Conservation (phyloP, 352 stramenopile species). For the Globisporangium radiosum region DNA sequence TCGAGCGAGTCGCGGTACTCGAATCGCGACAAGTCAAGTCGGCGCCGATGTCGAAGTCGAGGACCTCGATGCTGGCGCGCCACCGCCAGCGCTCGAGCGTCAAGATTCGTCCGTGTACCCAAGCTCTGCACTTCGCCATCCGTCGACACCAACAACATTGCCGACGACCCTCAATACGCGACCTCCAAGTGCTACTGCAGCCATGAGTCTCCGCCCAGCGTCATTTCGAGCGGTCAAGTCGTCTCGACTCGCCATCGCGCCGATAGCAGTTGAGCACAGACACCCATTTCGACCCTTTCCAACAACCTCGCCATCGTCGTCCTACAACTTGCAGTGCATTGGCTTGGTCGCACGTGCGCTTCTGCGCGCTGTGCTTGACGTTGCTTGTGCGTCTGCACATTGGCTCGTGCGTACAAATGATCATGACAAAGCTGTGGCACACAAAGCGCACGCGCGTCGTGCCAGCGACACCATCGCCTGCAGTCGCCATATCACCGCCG, state of each 20-base stretch:
- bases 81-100: background rate
- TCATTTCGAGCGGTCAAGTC: background rate
- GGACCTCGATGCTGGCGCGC: constrained; percentile 6
- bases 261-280: background rate
- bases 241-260: background rate
- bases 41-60: constrained; percentile 16
- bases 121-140: background rate
- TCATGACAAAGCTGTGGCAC: background rate
- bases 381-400: constrained; percentile 2
- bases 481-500: background rate
- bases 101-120: constrained; percentile 10
- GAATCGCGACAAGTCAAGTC: constrained; percentile 20
- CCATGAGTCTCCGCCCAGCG: no score
- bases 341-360: background rate
- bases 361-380: background rate
- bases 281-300: no score
- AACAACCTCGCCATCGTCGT: no score
- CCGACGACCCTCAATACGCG: no score
- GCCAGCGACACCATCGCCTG: background rate
- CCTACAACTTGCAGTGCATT: background rate
- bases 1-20: constrained; percentile 29
- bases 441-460: constrained; percentile 1
- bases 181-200: background rate
- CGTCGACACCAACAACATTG: background rate
- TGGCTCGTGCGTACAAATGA: background rate